Evolutionary conservation across 495 filamentous ascomycete species (phyloP), one percentile per base, ranked within the genome.

Genomic region (Hypoxylon perforatum): DNA sequence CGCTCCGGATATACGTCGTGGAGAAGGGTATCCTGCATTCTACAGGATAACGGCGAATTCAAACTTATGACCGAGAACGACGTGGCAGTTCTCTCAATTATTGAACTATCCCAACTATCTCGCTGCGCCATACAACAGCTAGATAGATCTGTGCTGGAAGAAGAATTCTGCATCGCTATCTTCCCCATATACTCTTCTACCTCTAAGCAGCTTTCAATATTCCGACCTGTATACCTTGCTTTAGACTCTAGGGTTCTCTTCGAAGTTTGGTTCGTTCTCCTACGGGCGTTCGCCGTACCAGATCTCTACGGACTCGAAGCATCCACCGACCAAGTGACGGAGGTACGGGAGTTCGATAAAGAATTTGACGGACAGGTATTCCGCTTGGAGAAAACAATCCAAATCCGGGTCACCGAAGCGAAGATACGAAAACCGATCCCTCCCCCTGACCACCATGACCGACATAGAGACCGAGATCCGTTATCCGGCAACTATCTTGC

Each of bases 221-320:
- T 89, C 54, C 82, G 88, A 18, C 91, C 92, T 14, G 85, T 93
- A 4, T 98, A 97, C 76, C 85, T 99, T 22, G 88, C 91, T 14
- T 76, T 98, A 14, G 96, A 98, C 65, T 93, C 87, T 17, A 85
- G 96, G 17, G 90, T 97, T 1, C 79, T 95, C 6, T 97, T 95
- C 72, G 95, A 99, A 71, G 96, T 97, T 11, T 98, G 95, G 96
- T 94, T 97, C 73, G 95, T 97, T 7, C 83, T 99, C 22, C 73
- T 99, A 22, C 86, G 94, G 61, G 93, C 95, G 0, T 98, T 97
- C 71, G 92, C 95, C 0, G 91, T 96, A 48, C 96, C 96, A 8
- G 94, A 98, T 72, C 82, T 99, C 28, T 98, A 97, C 67, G 91
- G 90, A 10, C 39, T 82, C 11, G 77, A 81, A 51, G 39, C 73